Conservation (phyloP, 331 rosid species). For the Phaseolus coccineus region DNA sequence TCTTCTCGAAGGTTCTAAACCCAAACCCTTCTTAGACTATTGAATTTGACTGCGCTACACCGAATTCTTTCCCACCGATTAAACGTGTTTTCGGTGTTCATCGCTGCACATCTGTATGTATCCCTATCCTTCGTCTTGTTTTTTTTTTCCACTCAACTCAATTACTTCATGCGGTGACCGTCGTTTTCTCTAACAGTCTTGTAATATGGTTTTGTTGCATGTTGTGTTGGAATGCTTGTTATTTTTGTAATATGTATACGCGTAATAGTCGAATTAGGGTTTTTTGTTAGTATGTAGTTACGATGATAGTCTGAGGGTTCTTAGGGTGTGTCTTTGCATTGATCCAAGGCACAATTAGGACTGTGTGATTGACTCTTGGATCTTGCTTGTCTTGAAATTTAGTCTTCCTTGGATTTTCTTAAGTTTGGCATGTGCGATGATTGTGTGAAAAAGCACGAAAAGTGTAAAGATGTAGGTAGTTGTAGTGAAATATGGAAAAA, state of each 20-base stretch:
- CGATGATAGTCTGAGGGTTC: neutral
- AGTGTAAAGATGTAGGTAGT: neutral
- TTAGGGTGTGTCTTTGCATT: neutral
- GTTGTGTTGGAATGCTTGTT: neutral
- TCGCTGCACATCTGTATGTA: neutral
- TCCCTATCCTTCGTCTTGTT: neutral
- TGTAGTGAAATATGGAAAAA: neutral
- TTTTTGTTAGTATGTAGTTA: neutral
- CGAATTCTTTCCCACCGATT: neutral
- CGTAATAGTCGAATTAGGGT: slow-evolving; percentile 37
- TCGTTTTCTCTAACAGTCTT: neutral
- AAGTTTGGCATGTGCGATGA: slow-evolving; percentile 16
- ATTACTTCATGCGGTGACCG: neutral
- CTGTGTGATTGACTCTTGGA: neutral
- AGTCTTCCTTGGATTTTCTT: neutral
- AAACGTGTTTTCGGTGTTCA: neutral
- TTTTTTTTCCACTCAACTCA: neutral
- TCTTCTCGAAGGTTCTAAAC: slow-evolving; percentile 38
- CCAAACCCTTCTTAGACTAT: neutral
- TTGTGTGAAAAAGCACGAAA: neutral
- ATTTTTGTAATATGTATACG: neutral
- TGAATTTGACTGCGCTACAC: neutral
- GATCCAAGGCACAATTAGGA: neutral
- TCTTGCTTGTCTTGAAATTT: neutral
- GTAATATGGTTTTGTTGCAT: neutral